These are phyloP conservation scores for Cubamyces lactineus DNA, from an alignment of 768 basidiomycete genomes.

Conservation along the genomic window DNA sequence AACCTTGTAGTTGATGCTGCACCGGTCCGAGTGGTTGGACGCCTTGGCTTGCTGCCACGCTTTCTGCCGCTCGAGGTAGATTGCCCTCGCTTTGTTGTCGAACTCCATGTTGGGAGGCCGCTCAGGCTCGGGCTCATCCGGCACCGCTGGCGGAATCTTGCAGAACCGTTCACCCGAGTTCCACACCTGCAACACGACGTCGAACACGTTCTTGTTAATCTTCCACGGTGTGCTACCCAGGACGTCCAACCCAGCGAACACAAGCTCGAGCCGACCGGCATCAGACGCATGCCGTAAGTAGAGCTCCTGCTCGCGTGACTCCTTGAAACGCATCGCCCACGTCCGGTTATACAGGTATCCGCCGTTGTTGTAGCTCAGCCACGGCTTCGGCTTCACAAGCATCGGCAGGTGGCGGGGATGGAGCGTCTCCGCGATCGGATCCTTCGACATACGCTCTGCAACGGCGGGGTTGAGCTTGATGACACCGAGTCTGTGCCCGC, in stretches of 20 bases:
- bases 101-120: conserved; percentile 50
- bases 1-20: conserved; percentile 93
- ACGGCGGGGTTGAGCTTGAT: conserved; percentile 86
- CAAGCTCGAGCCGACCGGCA: conserved; percentile 76
- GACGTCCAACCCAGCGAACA: conserved; percentile 88
- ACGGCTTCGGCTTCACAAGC: conserved; percentile 89
- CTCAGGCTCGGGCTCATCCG: conserved; percentile 66
- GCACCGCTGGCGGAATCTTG: conserved; percentile 79
- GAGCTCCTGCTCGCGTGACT: conserved; percentile 78
- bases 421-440: conserved; percentile 67
- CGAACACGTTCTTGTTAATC: conserved; percentile 72
- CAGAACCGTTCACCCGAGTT: conserved; percentile 81
- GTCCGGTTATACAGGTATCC: conserved; percentile 81
- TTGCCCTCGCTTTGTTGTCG: conserved; percentile 57
- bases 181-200: conserved; percentile 67
- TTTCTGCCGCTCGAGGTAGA: conserved; percentile 61
- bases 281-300: conserved; percentile 78
- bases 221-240: conserved; percentile 90
- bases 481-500: conserved; percentile 93
- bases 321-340: conserved; percentile 90
- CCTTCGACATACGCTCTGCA: conserved; percentile 74
- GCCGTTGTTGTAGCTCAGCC: conserved; percentile 76
- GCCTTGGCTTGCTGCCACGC: conserved; percentile 60
- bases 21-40: conserved; percentile 89
- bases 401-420: conserved; percentile 96